Base-by-base conservation (phyloP, 1,284 basidiomycete genomes). In the Ustanciosporium gigantosporum region DNA sequence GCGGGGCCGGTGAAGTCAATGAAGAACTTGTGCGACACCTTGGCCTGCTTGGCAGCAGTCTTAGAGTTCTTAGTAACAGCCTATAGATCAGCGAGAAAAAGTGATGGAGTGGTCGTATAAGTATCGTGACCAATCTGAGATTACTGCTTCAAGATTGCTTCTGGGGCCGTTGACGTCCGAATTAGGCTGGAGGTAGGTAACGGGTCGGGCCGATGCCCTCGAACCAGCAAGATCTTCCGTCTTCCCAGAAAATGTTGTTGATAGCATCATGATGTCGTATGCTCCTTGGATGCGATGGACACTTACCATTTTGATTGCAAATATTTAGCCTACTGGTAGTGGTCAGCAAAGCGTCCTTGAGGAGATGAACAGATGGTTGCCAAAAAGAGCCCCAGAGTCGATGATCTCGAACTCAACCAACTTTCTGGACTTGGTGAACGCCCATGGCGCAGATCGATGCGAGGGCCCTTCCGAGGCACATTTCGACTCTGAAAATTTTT, bases 1-100 rank as follows among this genome's bases (percentile, higher is more conserved):
- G 90, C 91, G 60, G 93, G 93, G 77, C 89, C 89, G 43, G 90
- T 89, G 84, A 90, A 94, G 86, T 95, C 91, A 79, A 96, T 86
- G 79, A 88, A 83, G 82, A 92, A 95, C 82, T 91, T 94, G 84
- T 91, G 88, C 71, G 84, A 79, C 82, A 91, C 91, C 81, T 84
- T 82, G 76, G 87, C 74, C 74, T 64, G 65, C 65, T 68, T 68
- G 45, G 70, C 66, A 46, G 57, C 46, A 45, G 64, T 65, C 70
- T 70, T 74, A 61, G 64, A 70, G 50, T 41, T 56, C 61, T 70
- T 72, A 25, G 52, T 66, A 50, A 72, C 67, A 72, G 69, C 69
- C 55, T 52, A 41, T 8, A 22, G 31, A 15, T 21, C 19, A 29
- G 27, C 11, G 39, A 9, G 25, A 6, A 24, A 24, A 24, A 37